Conservation (phyloP, 2,329 filamentous ascomycete species). For the Ophiostoma sp. region DNA sequence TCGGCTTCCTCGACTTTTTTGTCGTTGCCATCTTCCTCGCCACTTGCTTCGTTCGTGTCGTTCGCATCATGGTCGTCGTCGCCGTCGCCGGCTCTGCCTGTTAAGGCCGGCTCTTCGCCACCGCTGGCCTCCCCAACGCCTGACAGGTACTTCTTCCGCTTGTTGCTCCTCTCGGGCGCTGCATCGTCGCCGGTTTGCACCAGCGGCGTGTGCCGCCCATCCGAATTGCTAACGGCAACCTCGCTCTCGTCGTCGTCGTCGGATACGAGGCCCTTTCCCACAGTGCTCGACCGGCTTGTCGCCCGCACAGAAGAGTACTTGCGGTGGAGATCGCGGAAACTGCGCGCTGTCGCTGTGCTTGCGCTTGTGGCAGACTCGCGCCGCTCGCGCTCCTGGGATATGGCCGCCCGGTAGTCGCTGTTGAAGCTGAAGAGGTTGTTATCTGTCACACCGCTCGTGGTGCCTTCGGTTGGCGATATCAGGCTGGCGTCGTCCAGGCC, state of each 20-base stretch:
- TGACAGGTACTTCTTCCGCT: slow-evolving; percentile 20
- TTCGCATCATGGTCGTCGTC: not conserved
- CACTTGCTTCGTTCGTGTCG: not conserved
- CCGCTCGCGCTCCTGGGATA: slow-evolving; percentile 44
- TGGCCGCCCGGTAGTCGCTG: slow-evolving; percentile 48
- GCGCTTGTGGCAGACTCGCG: slow-evolving; percentile 59
- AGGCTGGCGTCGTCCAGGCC: slow-evolving; percentile 21
- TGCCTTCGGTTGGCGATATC: not conserved
- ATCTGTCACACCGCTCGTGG: slow-evolving; percentile 1
- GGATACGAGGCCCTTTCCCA: slow-evolving; percentile 32
- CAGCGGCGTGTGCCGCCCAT: slow-evolving; percentile 31
- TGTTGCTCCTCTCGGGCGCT: too few species aligned
- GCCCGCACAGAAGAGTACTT: slow-evolving; percentile 53
- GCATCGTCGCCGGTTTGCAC: too few species aligned
- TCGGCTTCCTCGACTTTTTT: slow-evolving; percentile 26
- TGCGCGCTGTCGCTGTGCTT: slow-evolving; percentile 61
- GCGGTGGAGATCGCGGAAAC: slow-evolving; percentile 57
- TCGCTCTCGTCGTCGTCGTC: slow-evolving; percentile 58
- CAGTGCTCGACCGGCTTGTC: slow-evolving; percentile 32
- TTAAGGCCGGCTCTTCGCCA: slow-evolving; percentile 12
- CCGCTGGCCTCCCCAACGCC: slow-evolving; percentile 22
- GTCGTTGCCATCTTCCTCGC: slow-evolving; percentile 15
- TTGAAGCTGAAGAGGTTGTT: slow-evolving; percentile 12
- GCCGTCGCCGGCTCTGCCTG: slow-evolving; percentile 31
- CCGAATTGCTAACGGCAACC: slow-evolving; percentile 36